A percentile compares a stretch with the other conserved stretches of the same genome.
Conservation (phyloP, 257 asterid species). For the Scutellaria barbata region DNA sequence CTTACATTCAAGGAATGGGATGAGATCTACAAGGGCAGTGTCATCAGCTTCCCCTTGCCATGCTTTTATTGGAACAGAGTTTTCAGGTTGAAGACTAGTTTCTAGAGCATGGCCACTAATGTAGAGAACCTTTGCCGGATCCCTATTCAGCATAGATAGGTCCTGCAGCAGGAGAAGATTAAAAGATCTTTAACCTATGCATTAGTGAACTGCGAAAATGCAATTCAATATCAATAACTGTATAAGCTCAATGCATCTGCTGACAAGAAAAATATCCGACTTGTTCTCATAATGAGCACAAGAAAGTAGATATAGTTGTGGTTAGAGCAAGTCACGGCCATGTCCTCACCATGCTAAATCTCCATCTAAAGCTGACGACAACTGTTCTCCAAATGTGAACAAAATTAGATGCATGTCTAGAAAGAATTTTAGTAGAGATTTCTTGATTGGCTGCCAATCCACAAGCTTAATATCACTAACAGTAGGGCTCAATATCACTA, state of each 20-base stretch:
- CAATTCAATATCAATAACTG: neutral
- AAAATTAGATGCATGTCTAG: neutral
- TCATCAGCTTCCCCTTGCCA: conserved; percentile 87
- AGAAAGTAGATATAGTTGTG: neutral
- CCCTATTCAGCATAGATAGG: conserved; percentile 83
- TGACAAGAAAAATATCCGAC: neutral
- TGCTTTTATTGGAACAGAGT: conserved; percentile 63
- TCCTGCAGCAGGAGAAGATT: conserved; percentile 63
- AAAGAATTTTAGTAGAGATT: neutral
- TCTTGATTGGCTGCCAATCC: conserved; percentile 1
- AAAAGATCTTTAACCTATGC: neutral
- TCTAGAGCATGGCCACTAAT: conserved; percentile 79
- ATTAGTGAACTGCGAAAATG: conserved; percentile 10
- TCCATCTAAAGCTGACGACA: conserved; percentile 6
- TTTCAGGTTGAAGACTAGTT: conserved; percentile 84
- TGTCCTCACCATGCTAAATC: conserved; percentile 12
- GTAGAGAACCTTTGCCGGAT: conserved; percentile 76
- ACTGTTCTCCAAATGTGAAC: neutral
- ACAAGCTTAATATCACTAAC: neutral
- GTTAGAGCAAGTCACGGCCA: conserved; percentile 6
- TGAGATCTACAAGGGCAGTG: conserved; percentile 83
- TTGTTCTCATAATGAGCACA: conserved; percentile 15
- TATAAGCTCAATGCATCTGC: neutral
- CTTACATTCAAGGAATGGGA: conserved; percentile 94
- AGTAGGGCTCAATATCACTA: neutral